Evolutionary conservation across 2,329 filamentous ascomycete genomes (phyloP).

Genomic region (Trichoderma guizhouense): DNA sequence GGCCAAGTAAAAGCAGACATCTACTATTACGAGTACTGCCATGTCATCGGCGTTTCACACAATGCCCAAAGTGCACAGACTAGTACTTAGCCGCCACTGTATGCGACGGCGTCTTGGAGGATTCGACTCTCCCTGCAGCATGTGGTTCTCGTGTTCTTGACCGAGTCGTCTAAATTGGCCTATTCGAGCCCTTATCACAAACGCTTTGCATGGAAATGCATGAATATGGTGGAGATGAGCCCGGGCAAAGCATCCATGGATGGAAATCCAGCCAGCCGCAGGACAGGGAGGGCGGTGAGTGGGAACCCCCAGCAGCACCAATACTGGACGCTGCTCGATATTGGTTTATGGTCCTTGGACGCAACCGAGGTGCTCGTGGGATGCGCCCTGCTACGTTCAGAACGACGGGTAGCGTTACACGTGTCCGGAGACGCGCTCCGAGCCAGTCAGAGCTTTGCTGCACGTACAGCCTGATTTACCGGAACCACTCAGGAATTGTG

Average conservation of each 20-base stretch:
- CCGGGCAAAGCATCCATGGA: neutral
- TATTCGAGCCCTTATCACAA: neutral
- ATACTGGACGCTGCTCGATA: neutral
- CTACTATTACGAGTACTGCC: neutral
- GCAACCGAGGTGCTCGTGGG: neutral
- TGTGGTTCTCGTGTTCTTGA: neutral
- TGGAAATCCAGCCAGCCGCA: neutral
- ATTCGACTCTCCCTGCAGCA: neutral
- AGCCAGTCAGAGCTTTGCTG: neutral
- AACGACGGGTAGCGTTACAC: neutral
- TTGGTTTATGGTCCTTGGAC: neutral
- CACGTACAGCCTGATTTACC: neutral
- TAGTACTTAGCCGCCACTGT: neutral
- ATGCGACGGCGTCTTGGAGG: neutral
- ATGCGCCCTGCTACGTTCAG: neutral
- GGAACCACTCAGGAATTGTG: neutral
- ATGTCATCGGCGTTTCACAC: conserved; percentile 1
- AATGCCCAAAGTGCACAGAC: neutral
- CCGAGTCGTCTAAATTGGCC: neutral
- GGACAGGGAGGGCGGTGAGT: conserved; percentile 10
- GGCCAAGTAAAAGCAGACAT: neutral
- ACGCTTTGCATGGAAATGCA: conserved; percentile 6
- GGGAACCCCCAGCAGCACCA: neutral
- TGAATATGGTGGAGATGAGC: conserved; percentile 10
- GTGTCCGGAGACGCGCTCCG: neutral